phyloP scores from a whole-genome alignment of 805 yeast genomes.

The Ogataea methanolica region DNA sequence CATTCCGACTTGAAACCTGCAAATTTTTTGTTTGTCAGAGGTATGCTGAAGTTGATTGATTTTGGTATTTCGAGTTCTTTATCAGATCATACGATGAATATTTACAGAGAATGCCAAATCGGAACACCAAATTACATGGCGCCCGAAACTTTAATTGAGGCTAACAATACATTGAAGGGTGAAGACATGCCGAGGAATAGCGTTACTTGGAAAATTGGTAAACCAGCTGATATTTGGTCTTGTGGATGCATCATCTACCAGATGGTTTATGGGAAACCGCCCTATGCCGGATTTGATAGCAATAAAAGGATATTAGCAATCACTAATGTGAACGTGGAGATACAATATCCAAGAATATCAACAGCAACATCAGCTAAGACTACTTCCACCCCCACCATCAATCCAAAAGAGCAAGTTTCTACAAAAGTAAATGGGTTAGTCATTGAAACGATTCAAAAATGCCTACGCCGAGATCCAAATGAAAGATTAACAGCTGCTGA shows the following conservation, averaged over 20 bases:
- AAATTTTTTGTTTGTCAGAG: conserved; percentile 75
- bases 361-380: neutral
- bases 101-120: conserved; percentile 83
- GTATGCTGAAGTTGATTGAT: conserved; percentile 82
- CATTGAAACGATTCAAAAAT: conserved; percentile 65
- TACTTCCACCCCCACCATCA: conserved; percentile 4
- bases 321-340: conserved; percentile 74
- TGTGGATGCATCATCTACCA: conserved; percentile 95
- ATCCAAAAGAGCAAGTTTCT: conserved; percentile 13
- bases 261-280: conserved; percentile 91
- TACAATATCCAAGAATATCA: conserved; percentile 51
- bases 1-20: conserved; percentile 50
- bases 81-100: conserved; percentile 86
- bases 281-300: conserved; percentile 76
- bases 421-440: conserved; percentile 32
- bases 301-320: conserved; percentile 78
- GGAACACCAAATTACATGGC: conserved; percentile 99
- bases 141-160: conserved; percentile 84
- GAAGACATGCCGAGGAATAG: conserved; percentile 21
- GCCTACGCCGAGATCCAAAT: conserved; percentile 67
- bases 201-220: conserved; percentile 73
- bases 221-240: conserved; percentile 96
- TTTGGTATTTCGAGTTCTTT: conserved; percentile 96
- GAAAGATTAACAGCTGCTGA: conserved; percentile 62
- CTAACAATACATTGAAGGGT: conserved; percentile 27